phyloP scores from a whole-genome alignment of 345 rosid genomes.

The Eucalyptus sideroxylon region DNA sequence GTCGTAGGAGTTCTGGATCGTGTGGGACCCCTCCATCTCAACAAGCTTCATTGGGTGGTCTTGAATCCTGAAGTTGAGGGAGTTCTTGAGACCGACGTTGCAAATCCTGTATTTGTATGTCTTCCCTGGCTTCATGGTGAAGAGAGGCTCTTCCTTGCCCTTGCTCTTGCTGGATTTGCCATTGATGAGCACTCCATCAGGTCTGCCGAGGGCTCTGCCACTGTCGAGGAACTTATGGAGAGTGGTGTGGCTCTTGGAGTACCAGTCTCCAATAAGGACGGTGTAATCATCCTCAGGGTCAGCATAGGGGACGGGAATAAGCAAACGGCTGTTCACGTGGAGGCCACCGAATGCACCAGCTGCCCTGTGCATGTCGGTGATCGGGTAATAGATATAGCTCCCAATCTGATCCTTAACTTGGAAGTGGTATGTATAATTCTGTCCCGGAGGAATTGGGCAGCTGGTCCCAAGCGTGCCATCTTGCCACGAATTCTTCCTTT shows the following conservation, averaged over 20 bases:
- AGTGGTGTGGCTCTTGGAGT: background rate
- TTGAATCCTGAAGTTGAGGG: conserved; percentile 4
- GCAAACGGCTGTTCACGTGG: background rate
- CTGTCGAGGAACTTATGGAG: background rate
- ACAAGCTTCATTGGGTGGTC: conserved; percentile 11
- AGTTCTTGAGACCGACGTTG: conserved; percentile 1
- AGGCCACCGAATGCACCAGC: conserved; percentile 4
- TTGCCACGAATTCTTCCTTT: conserved; percentile 9
- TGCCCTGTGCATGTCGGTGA: background rate
- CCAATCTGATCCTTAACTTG: conserved; percentile 20
- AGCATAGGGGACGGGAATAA: conserved; percentile 1
- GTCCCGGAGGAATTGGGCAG: conserved; percentile 11
- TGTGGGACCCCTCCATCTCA: conserved; percentile 35
- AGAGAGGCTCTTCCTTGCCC: background rate
- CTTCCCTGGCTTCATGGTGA: conserved; percentile 8
- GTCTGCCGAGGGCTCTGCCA: conserved; percentile 1
- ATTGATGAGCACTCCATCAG: conserved; percentile 6
- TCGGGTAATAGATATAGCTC: conserved; percentile 2
- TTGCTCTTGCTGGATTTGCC: background rate
- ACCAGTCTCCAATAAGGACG: conserved; percentile 2
- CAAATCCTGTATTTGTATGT: conserved; percentile 7
- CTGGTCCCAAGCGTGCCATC: conserved; percentile 9
- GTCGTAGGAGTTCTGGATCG: conserved; percentile 2
- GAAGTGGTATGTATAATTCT: conserved; percentile 7
- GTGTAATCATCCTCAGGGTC: conserved; percentile 8